Evolutionary conservation across 805 yeast genomes (phyloP).

Genomic region (Starmerella khaoyaiensis): DNA sequence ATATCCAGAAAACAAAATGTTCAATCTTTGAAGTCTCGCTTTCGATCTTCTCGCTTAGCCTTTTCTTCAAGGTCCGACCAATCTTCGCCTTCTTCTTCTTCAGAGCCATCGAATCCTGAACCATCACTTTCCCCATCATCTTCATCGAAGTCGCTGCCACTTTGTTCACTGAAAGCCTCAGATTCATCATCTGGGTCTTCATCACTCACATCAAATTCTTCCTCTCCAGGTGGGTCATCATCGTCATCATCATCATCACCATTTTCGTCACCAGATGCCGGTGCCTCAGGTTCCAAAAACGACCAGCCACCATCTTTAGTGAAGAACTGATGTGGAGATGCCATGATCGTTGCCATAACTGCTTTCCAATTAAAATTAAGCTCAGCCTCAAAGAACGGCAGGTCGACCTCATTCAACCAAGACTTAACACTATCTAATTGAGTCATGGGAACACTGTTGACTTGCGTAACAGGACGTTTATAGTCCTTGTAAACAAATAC

Average conservation of each 20-base stretch:
- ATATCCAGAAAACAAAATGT: too few relatives aligned
- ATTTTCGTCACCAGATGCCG: constrained; percentile 48
- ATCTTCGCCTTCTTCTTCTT: constrained; percentile 31
- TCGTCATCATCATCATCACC: constrained; percentile 37
- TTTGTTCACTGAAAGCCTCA: constrained; percentile 27
- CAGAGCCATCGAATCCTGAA: too few relatives aligned
- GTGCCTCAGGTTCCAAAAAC: constrained; percentile 69
- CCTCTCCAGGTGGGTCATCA: constrained; percentile 51
- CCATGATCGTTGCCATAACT: constrained; percentile 83
- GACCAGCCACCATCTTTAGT: constrained; percentile 85
- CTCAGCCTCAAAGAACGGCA: constrained; percentile 88
- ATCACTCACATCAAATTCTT: constrained; percentile 51
- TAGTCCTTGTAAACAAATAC: constrained; percentile 95
- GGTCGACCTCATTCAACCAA: constrained; percentile 96
- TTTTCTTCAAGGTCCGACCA: constrained; percentile 53
- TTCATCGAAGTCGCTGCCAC: constrained; percentile 19
- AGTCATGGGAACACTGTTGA: constrained; percentile 90
- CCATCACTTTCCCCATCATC: constrained; percentile 27
- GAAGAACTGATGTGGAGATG: constrained; percentile 91
- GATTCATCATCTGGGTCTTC: constrained; percentile 37
- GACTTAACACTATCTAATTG: constrained; percentile 82
- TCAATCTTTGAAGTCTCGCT: constrained; percentile 13
- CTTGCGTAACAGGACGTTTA: constrained; percentile 72
- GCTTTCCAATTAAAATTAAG: constrained; percentile 91
- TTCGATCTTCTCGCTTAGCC: constrained; percentile 31